Base-by-base conservation (phyloP, 805 yeast species). In the Blastobotrys americana region DNA sequence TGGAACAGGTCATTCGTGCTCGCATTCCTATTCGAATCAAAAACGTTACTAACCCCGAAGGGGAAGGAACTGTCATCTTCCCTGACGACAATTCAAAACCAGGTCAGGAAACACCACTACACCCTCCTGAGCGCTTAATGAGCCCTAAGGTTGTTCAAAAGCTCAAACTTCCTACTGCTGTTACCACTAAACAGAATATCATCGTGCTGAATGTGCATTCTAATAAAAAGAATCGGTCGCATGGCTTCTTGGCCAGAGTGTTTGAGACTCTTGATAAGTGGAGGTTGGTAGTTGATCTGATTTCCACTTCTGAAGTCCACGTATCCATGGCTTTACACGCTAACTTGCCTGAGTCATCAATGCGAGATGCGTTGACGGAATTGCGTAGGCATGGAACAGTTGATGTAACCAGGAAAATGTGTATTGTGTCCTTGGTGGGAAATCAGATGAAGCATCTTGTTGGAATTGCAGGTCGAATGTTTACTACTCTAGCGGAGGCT, bases 1-100 rank as follows among this genome's bases (percentile, higher is more conserved):
- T 93, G 98, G 97, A 90, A 68, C 98, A 93, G 69, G 98, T 90
- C 46, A 93, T 93, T 56, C 79, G 81, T 55, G 97, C 97, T 19
- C 85, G 82, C 61, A 93, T 93, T 60, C 98, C 98, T 39, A 93
- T 93, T 62, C 78, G 97, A 61, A 93, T 93, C 58, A 93, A 93
- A 66, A 93, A 93, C 64, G 98, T 93, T 44, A 89, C 79, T 65
- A 90, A 90, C 64, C 97, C 97, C 42, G 63, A 61, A n/a, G 97
- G 97, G 38, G 75, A 74, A 39, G 98, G 98, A 55, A 93, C 98
- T 15, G 76, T 90, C 51, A 88, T 93, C 36, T 93, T 84, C 64
- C 98, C 98, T 1, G 96, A 85, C 62, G 82, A 87, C 61, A 67
- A 85, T 42, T 94, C 84, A 34, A 77, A 84, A 59, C 77, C 80